Conservation (phyloP, 345 rosid genomes). For the Combretum micranthum region DNA sequence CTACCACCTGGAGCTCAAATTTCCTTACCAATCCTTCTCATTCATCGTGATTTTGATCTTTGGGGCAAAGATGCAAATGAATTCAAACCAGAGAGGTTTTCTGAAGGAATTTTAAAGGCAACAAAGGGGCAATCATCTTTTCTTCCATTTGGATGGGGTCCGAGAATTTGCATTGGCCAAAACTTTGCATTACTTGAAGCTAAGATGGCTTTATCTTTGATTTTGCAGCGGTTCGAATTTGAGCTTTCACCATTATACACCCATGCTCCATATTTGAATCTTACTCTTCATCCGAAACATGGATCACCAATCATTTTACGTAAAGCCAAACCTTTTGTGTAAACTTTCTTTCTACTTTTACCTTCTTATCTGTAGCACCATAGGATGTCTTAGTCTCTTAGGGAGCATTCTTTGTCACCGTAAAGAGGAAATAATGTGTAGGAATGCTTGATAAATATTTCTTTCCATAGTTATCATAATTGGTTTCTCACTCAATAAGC, state of each 20-base stretch:
- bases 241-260: slow-evolving; percentile 5
- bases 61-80: slow-evolving; percentile 16
- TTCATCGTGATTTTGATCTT: slow-evolving; percentile 7
- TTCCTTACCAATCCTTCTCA: slow-evolving; percentile 5
- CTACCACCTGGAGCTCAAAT: slow-evolving; percentile 6
- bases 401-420: no score
- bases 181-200: slow-evolving; percentile 11
- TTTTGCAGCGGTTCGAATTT: slow-evolving; percentile 9
- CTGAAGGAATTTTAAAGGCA: slow-evolving; percentile 10
- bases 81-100: slow-evolving; percentile 13
- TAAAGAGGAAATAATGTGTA: no score
- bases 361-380: no score
- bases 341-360: no score
- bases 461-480: no score
- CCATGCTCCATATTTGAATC: slow-evolving; percentile 5
- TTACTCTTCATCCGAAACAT: slow-evolving; percentile 12
- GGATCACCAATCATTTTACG: slow-evolving; percentile 6
- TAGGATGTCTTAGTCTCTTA: no score
- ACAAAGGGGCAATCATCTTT: slow-evolving; percentile 5
- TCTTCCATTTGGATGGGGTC: slow-evolving; percentile 15
- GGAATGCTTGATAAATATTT: no score
- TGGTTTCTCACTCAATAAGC: no score
- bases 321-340: background rate
- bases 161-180: slow-evolving; percentile 12
- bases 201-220: slow-evolving; percentile 10